These are phyloP conservation scores for Trichoderma atroviride DNA, from an alignment of 2,329 filamentous ascomycete species.

Conservation along the genomic window DNA sequence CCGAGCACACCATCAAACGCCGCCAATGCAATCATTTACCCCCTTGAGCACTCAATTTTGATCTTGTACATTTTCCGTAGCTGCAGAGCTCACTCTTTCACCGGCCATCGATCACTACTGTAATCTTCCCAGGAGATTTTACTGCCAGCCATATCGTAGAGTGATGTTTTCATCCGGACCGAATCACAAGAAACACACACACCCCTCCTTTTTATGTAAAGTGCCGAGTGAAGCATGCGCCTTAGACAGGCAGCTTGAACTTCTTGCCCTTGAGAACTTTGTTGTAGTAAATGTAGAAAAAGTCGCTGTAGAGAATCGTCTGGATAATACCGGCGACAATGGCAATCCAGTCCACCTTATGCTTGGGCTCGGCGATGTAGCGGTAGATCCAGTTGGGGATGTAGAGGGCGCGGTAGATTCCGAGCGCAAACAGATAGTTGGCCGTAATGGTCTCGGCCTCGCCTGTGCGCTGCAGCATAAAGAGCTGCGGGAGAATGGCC, in stretches of 20 bases:
- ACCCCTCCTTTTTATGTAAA: conserved; percentile 7
- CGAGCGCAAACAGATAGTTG: conserved; percentile 94
- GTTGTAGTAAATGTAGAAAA: conserved; percentile 99
- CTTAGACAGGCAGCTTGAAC: conserved; percentile 80
- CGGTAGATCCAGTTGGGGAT: conserved; percentile 99
- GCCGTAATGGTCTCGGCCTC: conserved; percentile 99
- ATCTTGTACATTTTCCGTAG: background rate
- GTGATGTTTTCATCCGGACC: background rate
- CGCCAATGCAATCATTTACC: conserved; percentile 35
- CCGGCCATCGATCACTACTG: background rate
- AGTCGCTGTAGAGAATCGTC: conserved; percentile 95
- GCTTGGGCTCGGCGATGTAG: conserved; percentile 72
- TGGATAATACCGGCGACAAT: conserved; percentile 88
- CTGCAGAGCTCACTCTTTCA: background rate
- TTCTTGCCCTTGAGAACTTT: conserved; percentile 91
- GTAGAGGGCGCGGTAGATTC: conserved; percentile 88
- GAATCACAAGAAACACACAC: background rate
- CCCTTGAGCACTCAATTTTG: background rate
- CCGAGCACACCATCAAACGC: conserved; percentile 37
- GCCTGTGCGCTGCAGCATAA: conserved; percentile 96
- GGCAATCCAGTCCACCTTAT: conserved; percentile 81
- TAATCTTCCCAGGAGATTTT: background rate
- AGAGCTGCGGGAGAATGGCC: conserved; percentile 94
- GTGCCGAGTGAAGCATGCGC: background rate
- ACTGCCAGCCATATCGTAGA: background rate